Evolutionary conservation across 768 basidiomycete species (phyloP), one percentile per base, ranked within the genome.

Genomic region (Suillus weaverae): DNA sequence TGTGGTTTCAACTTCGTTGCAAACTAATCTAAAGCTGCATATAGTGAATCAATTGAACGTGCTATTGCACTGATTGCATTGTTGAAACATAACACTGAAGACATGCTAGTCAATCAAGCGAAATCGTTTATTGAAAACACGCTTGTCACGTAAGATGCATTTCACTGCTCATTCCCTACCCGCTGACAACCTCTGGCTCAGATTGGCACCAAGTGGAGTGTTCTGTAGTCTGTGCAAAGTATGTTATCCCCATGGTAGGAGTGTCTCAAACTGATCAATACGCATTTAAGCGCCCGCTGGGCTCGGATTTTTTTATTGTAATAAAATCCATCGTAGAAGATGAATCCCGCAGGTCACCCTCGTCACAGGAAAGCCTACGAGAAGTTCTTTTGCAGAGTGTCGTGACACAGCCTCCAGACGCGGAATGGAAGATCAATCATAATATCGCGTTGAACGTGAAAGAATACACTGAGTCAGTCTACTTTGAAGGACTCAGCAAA

Each of bases 161-260:
- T 36, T 41, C 14, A 20, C 32, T 46, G 32, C 36, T 16, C 18
- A 30, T 44, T 38, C 32, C 41, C 32, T 20, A 4, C 9, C 8
- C 2, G 16, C 11, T 62, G 33, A 60, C 20, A 13, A 38, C 46
- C 22, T 30, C 8, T 41, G 36, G 32, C 46, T 20, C 67, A 90
- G 88, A 68, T 87, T 87, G 69, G 80, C 81, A 8, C 79, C 80
- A 54, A 84, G 81, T 62, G 90, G 89, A 7, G 75, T 91, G 43
- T 81, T 89, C 60, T 76, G 81, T 60, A 79, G 80, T 65, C 67
- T 92, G 7, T 82, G 88, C 70, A 89, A 85, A 80, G 90, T 86
- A 65, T 48, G 77, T 43, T 60, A 20, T 35, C 50, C 11, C 50
- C 50, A 41, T 20, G 30, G 26, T 41, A 10, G 39, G 26, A 38